Evolutionary conservation across 148 eudicot species (phyloP), one percentile per base, ranked within the genome.

Genomic region (Rhododendron griersonianum): DNA sequence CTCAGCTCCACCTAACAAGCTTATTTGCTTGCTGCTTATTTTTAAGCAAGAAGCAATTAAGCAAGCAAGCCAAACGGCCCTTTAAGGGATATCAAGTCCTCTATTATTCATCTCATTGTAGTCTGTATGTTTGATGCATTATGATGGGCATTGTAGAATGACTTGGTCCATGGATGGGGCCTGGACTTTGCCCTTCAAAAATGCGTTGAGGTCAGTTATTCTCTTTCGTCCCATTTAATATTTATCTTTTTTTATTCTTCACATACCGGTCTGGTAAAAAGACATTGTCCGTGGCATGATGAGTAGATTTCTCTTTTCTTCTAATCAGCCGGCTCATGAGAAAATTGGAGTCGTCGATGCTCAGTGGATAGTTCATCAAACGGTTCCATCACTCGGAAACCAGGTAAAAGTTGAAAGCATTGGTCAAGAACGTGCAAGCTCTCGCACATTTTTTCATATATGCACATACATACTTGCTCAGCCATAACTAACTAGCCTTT

Each of bases 81-180:
- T 13, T 28, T 30, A 14, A 30, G 8, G 19, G 28, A 5, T 65
- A 7, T 23, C 25, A 7, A 5, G 37, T 3, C 23, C 23, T 16
- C 11, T 7, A 28, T 10, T 8, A 7, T 37, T 71, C 80, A 35
- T n/a, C 8, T 73, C 78, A 2, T 14, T 2, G 30, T 50, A 7
- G 4, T 78, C 81, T 47, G 41, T 19, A 8, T 51, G 45, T 30
- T 48, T 11, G 55, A 55, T 57, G 28, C 30, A 47, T 28, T 80
- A 15, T 41, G 80, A 11, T 86, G 85, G 75, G 19, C 76, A 73
- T 85, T 89, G 91, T 90, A 96, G 99, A 96, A 96, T 85, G 99
- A 96, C 89, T 88, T 96, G 92, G 94, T 96, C 85, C 99, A 96
- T 88, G 99, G 99, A 88, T 96, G 99, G 99, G 99, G 99, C 86